These are phyloP conservation scores for Thermomucor indicae-seudaticae DNA, from an alignment of 371 early-diverging fungal genomes.

Conservation along the genomic window DNA sequence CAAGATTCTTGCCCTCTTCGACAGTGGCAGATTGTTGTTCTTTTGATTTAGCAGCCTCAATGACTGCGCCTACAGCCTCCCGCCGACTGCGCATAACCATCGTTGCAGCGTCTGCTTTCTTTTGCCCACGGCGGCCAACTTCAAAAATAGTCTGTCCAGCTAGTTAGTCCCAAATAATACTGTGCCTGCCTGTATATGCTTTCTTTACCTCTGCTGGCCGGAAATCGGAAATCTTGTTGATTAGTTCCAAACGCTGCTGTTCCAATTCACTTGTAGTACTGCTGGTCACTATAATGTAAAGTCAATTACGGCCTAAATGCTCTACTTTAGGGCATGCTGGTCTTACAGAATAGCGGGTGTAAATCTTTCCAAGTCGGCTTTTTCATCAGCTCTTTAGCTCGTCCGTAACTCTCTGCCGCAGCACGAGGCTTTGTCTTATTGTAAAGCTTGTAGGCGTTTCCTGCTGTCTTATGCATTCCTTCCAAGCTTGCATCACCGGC, in stretches of 20 bases:
- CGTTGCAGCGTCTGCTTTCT: slow-evolving; percentile 66
- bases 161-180: neutral
- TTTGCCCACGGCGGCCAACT: slow-evolving; percentile 77
- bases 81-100: slow-evolving; percentile 80
- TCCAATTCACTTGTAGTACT: slow-evolving; percentile 38
- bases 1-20: slow-evolving; percentile 11
- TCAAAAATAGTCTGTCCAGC: slow-evolving; percentile 81
- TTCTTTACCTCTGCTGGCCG: slow-evolving; percentile 67
- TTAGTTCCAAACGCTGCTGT: slow-evolving; percentile 58
- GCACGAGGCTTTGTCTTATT: slow-evolving; percentile 78
- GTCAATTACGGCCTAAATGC: neutral
- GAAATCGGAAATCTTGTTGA: slow-evolving; percentile 74
- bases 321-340: neutral
- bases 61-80: slow-evolving; percentile 52
- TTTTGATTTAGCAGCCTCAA: slow-evolving; percentile 43
- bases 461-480: slow-evolving; percentile 60
- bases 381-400: slow-evolving; percentile 78
- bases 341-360: slow-evolving; percentile 71
- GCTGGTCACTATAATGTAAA: slow-evolving; percentile 4
- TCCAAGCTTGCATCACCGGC: slow-evolving; percentile 59
- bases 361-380: slow-evolving; percentile 58
- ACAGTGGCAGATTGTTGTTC: slow-evolving; percentile 13
- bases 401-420: slow-evolving; percentile 77
- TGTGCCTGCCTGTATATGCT: neutral
- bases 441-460: slow-evolving; percentile 87